Base-by-base conservation (phyloP, 169 alveolate genomes). In the Cryptosporidium canis region DNA sequence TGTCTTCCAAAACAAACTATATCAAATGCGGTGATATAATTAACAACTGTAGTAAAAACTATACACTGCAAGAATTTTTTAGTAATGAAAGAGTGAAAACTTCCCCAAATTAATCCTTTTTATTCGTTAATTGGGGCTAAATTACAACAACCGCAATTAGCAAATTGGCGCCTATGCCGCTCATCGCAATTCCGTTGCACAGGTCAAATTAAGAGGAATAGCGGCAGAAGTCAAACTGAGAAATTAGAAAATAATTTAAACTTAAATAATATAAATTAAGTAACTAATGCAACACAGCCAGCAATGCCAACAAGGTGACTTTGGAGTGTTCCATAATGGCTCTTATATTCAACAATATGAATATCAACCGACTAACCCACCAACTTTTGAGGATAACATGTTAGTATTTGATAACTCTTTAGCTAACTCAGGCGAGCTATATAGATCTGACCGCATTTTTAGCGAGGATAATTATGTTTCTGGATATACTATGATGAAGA, bases 401-500 rank as follows among this genome's bases (percentile, higher is more conserved):
- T 51, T 51, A 35, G 0, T 70, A 1, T 70, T 16, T 37, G 84
- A 70, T 14, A 70, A 48, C 35, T 33, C 66, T 27, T 33, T 35
- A 3, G 67, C 47, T 35, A 70, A 48, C 11, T 21, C 43, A 2
- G 55, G 27, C 35, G 39, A 51, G 51, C 56, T 70, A 14, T 70
- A 51, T 70, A 70, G 84, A 58, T 70, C 84, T 16, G 84, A 70
- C 18, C 47, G 84, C 64, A 29, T 70, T 70, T 70, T 48, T 55
- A 70, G 84, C 29, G 84, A 70, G 24, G 66, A 51, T 3, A 58
- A 53, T 7, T 48, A 45, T 31, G 53, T 18, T n/a, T 48, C 84
- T 29, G 68, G 84, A 6, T 70, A 53, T 70, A 48, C 84, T 29
- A 51, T 55, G 84, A 55, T 70, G 47, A 70, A 51, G 39, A 70